Percentiles rank a stretch among this genome's conserved stretches.
phyloP scores from a whole-genome alignment of 2,329 filamentous ascomycete genomes.

The Colletotrichum noveboracense region DNA sequence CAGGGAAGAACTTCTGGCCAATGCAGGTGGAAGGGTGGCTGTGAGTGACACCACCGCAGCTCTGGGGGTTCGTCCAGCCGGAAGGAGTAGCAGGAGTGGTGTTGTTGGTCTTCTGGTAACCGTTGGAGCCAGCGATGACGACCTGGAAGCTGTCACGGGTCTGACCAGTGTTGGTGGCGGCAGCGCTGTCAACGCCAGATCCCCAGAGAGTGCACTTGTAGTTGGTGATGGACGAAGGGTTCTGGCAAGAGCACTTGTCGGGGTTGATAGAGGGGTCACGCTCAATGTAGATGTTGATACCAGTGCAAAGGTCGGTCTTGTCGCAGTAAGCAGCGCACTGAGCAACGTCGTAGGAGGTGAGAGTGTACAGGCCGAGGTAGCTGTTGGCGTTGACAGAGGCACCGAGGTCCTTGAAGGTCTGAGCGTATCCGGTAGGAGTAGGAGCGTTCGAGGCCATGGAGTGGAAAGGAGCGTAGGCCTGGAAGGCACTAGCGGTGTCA shows the following conservation, averaged over 20 bases:
- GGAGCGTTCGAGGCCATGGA: not conserved
- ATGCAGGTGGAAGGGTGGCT: conserved; percentile 14
- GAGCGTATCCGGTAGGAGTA: not conserved
- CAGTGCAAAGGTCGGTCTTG: conserved; percentile 7
- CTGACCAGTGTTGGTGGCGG: conserved; percentile 19
- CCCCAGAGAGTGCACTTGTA: conserved; percentile 20
- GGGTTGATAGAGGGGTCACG: conserved; percentile 21
- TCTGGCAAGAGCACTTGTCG: not conserved
- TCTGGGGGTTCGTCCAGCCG: conserved; percentile 17
- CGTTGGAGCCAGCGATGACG: conserved; percentile 22
- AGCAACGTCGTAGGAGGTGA: conserved; percentile 8
- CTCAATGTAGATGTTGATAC: conserved; percentile 19
- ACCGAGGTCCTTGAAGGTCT: conserved; percentile 11
- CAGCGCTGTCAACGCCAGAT: conserved; percentile 14
- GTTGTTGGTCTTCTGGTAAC: conserved; percentile 21
- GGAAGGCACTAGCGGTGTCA: not conserved
- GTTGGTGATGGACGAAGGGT: conserved; percentile 15
- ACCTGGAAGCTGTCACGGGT: conserved; percentile 17
- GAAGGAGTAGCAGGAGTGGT: not conserved
- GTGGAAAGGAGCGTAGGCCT: not conserved
- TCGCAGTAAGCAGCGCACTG: conserved; percentile 4
- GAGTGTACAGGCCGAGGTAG: conserved; percentile 13
- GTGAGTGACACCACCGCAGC: not conserved
- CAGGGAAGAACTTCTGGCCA: conserved; percentile 18
- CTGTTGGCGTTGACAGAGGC: conserved; percentile 14